Evolutionary conservation across 2,329 filamentous ascomycete species (phyloP).

Genomic region (Tolypocladium ophioglossoides): DNA sequence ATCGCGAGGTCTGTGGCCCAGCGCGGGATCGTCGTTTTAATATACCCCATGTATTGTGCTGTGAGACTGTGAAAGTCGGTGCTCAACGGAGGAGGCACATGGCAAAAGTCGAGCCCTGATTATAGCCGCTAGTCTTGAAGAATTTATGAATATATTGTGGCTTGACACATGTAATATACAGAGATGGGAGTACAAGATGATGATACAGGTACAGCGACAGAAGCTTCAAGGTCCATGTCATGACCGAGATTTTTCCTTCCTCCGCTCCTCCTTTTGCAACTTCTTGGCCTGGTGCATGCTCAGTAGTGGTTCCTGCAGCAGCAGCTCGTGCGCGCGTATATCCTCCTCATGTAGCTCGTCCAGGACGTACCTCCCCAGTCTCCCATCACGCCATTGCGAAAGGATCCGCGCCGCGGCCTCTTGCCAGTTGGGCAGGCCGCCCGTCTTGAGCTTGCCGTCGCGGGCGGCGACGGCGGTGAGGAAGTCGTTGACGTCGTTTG

Average conservation of each 20-base stretch:
- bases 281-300: conserved; percentile 63
- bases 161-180: background rate
- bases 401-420: conserved; percentile 71
- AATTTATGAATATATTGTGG: background rate
- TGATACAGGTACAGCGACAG: background rate
- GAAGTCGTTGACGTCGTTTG: conserved; percentile 71
- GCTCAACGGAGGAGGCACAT: background rate
- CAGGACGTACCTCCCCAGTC: conserved; percentile 65
- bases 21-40: background rate
- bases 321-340: conserved; percentile 37
- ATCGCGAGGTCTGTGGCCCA: background rate
- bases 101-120: background rate
- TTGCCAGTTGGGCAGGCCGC: conserved; percentile 60
- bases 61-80: background rate
- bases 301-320: conserved; percentile 34
- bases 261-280: conserved; percentile 48
- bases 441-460: conserved; percentile 66
- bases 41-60: conserved; percentile 9
- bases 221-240: background rate
- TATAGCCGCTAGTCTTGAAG: background rate
- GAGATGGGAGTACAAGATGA: background rate
- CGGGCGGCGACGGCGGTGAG: conserved; percentile 60
- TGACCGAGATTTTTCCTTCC: conserved; percentile 24
- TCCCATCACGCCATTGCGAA: conserved; percentile 69
- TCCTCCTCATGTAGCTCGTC: conserved; percentile 60